Percentiles rank a stretch among this genome's conserved stretches.
Conservation (phyloP, 2,329 filamentous ascomycete genomes). For the Sporothrix brasiliensis region DNA sequence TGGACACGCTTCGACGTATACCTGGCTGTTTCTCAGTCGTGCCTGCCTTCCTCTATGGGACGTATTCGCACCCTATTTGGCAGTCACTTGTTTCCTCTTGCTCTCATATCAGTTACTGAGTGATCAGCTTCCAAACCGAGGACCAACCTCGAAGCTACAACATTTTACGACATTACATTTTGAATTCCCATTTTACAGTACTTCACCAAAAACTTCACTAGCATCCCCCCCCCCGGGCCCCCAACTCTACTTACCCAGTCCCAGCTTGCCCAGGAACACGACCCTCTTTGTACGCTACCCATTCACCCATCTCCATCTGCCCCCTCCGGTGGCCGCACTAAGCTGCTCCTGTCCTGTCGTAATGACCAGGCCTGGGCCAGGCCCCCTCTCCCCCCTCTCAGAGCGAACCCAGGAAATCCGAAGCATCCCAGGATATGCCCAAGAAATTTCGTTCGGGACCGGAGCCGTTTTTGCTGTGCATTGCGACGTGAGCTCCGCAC, state of each 20-base stretch:
- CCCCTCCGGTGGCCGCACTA: constrained; percentile 4
- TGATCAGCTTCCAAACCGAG: background rate
- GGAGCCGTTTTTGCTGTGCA: background rate
- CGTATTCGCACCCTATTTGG: background rate
- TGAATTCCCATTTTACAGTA: background rate
- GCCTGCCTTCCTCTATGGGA: background rate
- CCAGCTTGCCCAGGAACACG: constrained; percentile 2
- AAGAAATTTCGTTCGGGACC: background rate
- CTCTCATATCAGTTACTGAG: background rate
- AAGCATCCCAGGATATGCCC: background rate
- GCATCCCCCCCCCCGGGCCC: background rate
- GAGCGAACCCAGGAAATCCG: background rate
- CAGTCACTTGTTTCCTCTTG: background rate
- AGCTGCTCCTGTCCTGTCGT: constrained; percentile 16
- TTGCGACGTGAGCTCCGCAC: constrained; percentile 11
- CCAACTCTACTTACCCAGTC: background rate
- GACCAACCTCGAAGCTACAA: background rate
- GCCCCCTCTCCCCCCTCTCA: background rate
- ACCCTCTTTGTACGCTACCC: constrained; percentile 25
- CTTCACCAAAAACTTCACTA: background rate
- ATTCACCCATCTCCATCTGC: background rate
- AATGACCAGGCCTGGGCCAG: constrained; percentile 13
- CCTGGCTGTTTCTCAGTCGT: background rate
- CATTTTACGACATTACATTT: background rate
- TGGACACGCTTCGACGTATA: too few relatives aligned